Evolutionary conservation across 768 basidiomycete species (phyloP).

Genomic region (Cyathus striatus): DNA sequence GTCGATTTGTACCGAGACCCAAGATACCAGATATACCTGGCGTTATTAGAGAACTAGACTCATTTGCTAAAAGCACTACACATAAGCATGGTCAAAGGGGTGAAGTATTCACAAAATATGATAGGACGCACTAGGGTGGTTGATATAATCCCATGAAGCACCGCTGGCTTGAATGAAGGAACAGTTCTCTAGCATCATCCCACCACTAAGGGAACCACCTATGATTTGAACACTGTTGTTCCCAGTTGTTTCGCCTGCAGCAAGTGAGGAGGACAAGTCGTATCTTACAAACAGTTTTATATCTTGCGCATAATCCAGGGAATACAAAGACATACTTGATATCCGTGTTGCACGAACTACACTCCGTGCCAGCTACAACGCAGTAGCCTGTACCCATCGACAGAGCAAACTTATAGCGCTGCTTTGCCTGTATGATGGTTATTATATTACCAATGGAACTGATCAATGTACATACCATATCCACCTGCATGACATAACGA

Average conservation of each 20-base stretch:
- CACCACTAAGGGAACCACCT: neutral
- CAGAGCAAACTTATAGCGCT: neutral
- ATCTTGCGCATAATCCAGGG: neutral
- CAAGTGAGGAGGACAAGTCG: neutral
- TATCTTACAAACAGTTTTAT: neutral
- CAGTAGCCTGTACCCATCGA: neutral
- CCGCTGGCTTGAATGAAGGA: neutral
- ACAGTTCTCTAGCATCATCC: neutral
- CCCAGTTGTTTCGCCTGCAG: neutral
- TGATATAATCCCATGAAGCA: neutral
- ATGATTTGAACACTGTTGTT: neutral
- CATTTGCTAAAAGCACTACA: neutral
- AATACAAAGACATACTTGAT: neutral
- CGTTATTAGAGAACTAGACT: neutral
- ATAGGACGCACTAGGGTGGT: neutral
- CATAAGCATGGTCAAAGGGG: too few relatives aligned
- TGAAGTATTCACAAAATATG: neutral
- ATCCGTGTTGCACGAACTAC: neutral
- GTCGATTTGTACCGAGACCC: neutral
- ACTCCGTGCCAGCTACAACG: neutral
- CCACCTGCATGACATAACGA: neutral
- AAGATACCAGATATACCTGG: neutral
- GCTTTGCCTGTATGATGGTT: neutral
- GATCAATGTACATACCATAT: neutral
- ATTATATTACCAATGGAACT: neutral